phyloP scores from a whole-genome alignment of 1,139 yeast species.

The Hemisphaericaspora xylanilytica region DNA sequence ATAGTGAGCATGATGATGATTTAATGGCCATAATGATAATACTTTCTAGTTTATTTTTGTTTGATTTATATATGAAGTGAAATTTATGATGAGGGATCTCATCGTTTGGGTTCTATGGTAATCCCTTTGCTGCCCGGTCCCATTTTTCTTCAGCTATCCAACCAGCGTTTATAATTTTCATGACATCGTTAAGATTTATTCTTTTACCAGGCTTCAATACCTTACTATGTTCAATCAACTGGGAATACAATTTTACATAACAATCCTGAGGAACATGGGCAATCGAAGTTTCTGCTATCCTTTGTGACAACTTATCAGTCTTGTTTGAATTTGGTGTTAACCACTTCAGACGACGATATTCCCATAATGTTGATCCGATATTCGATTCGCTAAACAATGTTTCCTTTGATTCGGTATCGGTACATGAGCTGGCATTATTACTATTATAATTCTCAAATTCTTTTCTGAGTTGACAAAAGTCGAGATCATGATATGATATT shows the following conservation, averaged over 20 bases:
- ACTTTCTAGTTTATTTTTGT: too few species aligned
- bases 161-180: conserved; percentile 62
- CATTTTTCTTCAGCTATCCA: conserved; percentile 67
- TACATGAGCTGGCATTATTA: conserved; percentile 4
- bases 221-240: conserved; percentile 57
- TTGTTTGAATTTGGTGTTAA: conserved; percentile 19
- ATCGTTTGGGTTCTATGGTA: conserved; percentile 22
- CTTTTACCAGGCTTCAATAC: conserved; percentile 48
- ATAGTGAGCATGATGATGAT: too few species aligned
- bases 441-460: conserved; percentile 20
- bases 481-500: conserved; percentile 24
- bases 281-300: conserved; percentile 27
- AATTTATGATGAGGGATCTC: not conserved
- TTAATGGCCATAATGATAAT: too few species aligned
- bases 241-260: conserved; percentile 55
- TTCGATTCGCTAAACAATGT: conserved; percentile 13
- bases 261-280: conserved; percentile 45
- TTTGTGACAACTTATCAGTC: conserved; percentile 17
- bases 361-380: conserved; percentile 59
- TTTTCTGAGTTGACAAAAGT: conserved; percentile 26
- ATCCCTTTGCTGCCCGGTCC: conserved; percentile 55
- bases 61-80: too few species aligned
- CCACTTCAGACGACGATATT: conserved; percentile 60
- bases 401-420: conserved; percentile 14
- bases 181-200: conserved; percentile 58